Evolutionary conservation across 2,329 filamentous ascomycete genomes (phyloP), one percentile per base, ranked within the genome.

Genomic region (Phoma sp.): DNA sequence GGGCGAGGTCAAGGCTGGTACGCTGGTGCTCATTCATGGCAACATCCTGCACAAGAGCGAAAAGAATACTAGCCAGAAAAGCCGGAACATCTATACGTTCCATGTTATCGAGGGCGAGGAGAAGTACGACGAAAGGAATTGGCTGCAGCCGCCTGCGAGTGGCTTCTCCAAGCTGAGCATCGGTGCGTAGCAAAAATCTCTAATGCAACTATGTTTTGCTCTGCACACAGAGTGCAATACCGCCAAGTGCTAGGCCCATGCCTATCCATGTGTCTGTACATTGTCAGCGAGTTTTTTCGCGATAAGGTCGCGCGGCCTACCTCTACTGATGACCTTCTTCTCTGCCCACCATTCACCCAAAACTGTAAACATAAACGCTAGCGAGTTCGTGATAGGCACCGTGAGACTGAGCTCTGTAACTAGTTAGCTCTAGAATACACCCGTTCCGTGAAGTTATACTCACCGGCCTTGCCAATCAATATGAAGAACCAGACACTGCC

Each of bases 401-500:
- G 93, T 97, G 59, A 98, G 80, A 70, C 92, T 96, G 64, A 98
- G 73, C 75, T 98, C 93, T 95, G 46, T 34, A 18, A 12, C 23
- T 20, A 32, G n/a, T 68, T 25, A 65, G 60, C 30, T n/a, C 17
- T 17, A n/a, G n/a, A n/a, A n/a, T n/a, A n/a, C n/a, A n/a, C n/a
- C n/a, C n/a, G n/a, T n/a, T n/a, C n/a, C n/a, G n/a, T n/a, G n/a
- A n/a, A n/a, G n/a, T n/a, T n/a, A 23, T 23, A 83, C 89, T 65
- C 76, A 96, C 92, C 92, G 67, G 93, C 93, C 74, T 95, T 86
- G 6, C 93, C 93, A 76, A 98, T 93, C 61, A 98, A 80, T 63
- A 98, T 77, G 67, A 98, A 98, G 77, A 98, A 98, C 93, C 93
- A 98, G 49, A 97, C 83, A 70, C 92, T 96, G 25, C 93, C 93